These are phyloP conservation scores for Coemansia javaensis DNA, from an alignment of 192 early-diverging fungal genomes.

Conservation along the genomic window DNA sequence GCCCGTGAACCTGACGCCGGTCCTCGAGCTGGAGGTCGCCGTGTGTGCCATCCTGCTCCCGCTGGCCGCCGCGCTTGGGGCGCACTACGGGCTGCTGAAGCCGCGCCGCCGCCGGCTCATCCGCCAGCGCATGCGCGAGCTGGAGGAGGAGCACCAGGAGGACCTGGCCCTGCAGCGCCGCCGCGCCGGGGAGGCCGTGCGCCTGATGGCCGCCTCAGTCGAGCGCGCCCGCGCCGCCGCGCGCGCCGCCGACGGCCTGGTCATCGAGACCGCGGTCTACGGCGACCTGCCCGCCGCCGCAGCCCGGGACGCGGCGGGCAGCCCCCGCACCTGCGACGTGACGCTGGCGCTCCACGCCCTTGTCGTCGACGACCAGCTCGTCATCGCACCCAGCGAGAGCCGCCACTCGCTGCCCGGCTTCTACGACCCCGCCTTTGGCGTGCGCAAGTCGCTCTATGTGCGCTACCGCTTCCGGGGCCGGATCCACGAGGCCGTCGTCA, in stretches of 20 bases:
- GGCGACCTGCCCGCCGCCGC: conserved; percentile 62
- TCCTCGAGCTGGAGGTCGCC: conserved; percentile 53
- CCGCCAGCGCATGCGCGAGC: conserved; percentile 47
- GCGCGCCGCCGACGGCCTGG: conserved; percentile 59
- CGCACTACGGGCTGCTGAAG: conserved; percentile 58
- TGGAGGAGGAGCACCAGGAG: conserved; percentile 61
- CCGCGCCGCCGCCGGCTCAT: conserved; percentile 54
- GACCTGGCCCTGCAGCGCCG: conserved; percentile 61
- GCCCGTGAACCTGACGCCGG: conserved; percentile 60
- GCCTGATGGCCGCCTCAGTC: conserved; percentile 64
- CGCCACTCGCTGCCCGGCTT: conserved; percentile 92
- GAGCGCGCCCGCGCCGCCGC: conserved; percentile 66
- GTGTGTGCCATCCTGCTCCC: conserved; percentile 56
- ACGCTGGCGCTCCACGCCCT: conserved; percentile 80
- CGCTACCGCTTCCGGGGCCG: conserved; percentile 78
- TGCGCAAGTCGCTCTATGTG: conserved; percentile 75
- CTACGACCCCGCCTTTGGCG: conserved; percentile 92
- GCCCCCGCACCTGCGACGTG: conserved; percentile 64
- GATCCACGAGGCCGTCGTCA: conserved; percentile 74
- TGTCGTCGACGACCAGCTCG: conserved; percentile 80
- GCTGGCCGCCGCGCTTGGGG: conserved; percentile 42
- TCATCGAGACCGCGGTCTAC: conserved; percentile 83
- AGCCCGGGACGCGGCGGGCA: conserved; percentile 22
- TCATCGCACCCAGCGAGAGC: conserved; percentile 78
- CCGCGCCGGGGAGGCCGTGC: conserved; percentile 74